phyloP scores from a whole-genome alignment of 2,329 filamentous ascomycete species.

The Lachnellula subtilissima region DNA sequence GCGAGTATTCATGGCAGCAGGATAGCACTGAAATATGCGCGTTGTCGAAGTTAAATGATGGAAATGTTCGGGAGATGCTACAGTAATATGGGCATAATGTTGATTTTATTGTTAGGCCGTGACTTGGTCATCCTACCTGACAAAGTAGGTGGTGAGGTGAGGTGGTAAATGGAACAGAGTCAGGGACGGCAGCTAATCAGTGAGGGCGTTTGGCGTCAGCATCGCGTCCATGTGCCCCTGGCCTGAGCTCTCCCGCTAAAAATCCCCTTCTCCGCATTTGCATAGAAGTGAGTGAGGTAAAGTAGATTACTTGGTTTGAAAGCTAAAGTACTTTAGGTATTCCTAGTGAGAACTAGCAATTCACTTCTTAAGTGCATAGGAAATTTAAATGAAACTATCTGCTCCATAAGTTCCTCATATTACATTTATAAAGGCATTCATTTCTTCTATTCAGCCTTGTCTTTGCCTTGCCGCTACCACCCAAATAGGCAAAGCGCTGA shows the following conservation, averaged over 20 bases:
- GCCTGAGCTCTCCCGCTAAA: background rate
- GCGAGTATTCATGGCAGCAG: constrained; percentile 74
- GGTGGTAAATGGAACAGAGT: background rate
- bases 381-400: background rate
- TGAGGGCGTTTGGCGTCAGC: background rate
- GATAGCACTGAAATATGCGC: background rate
- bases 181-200: background rate
- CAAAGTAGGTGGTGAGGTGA: background rate
- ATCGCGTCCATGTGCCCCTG: background rate
- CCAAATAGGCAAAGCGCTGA: constrained; percentile 10
- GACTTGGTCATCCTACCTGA: background rate
- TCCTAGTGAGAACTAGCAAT: too few species aligned
- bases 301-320: too few species aligned
- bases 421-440: background rate
- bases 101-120: background rate
- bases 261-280: too few species aligned
- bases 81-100: background rate
- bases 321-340: too few species aligned
- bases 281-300: too few species aligned
- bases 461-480: constrained; percentile 4
- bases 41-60: too few species aligned
- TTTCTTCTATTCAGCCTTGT: background rate
- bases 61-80: background rate
- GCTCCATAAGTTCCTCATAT: too few species aligned
- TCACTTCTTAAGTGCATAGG: background rate